phyloP scores from a whole-genome alignment of 495 filamentous ascomycete species.

The Staphylotrichum longicolle region DNA sequence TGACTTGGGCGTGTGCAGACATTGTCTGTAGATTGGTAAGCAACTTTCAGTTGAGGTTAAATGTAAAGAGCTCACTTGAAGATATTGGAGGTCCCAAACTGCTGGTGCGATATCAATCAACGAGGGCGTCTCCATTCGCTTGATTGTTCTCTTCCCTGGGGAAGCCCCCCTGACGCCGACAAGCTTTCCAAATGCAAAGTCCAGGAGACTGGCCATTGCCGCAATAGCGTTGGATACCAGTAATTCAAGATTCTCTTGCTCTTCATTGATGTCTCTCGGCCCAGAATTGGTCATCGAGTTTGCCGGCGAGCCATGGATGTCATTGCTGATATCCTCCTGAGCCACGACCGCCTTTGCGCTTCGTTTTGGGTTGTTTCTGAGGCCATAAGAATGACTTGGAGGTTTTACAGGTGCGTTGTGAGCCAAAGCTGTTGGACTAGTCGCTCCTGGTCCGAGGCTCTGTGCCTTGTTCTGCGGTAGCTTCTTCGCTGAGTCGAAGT shows the following conservation, averaged over 20 bases:
- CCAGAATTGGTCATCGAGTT: neutral
- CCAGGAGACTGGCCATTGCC: constrained; percentile 32
- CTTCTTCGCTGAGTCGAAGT: neutral
- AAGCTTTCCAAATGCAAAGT: constrained; percentile 36
- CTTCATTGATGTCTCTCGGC: neutral
- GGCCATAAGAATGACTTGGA: constrained; percentile 13
- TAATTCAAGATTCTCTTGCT: neutral
- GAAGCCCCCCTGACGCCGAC: constrained; percentile 33
- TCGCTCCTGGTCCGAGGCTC: too few species aligned
- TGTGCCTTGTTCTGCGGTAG: neutral
- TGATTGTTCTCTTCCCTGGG: constrained; percentile 27
- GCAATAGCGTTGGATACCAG: constrained; percentile 12
- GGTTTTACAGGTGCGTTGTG: neutral
- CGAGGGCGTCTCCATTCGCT: constrained; percentile 24
- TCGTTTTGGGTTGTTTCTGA: constrained; percentile 14
- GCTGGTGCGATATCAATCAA: constrained; percentile 46
- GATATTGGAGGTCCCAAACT: constrained; percentile 46
- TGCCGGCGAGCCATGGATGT: neutral
- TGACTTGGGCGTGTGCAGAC: constrained; percentile 27
- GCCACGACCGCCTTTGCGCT: constrained; percentile 13
- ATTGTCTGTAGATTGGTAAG: constrained; percentile 25
- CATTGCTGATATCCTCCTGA: constrained; percentile 4
- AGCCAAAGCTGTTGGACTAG: too few species aligned
- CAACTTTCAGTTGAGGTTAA: neutral
- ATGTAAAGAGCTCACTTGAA: constrained; percentile 30